A percentile compares a stretch with the other conserved stretches of the same genome.
Conservation (phyloP, 129 eudicot species). For the Escallonia rubra region DNA sequence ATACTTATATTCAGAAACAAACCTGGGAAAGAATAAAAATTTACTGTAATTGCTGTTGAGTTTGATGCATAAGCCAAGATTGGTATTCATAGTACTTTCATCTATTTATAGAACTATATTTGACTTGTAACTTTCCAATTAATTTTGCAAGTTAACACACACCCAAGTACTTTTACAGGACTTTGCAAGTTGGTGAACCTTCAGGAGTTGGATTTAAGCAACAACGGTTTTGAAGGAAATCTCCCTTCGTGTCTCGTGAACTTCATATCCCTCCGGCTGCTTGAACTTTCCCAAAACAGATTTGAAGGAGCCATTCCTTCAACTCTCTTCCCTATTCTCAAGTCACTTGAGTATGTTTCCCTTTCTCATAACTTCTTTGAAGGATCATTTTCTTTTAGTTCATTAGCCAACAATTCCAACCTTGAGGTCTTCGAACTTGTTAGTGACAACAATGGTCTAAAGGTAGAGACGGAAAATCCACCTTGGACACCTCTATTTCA, state of each 20-base stretch:
- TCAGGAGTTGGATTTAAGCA: neutral
- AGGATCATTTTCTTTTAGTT: constrained; percentile 5
- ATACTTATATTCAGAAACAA: too few species aligned
- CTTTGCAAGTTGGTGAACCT: constrained; percentile 8
- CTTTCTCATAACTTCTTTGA: constrained; percentile 11
- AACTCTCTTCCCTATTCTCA: neutral
- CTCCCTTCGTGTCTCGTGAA: constrained; percentile 14
- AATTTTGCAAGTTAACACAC: too few species aligned
- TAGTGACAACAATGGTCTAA: neutral
- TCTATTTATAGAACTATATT: too few species aligned
- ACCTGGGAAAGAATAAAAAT: too few species aligned
- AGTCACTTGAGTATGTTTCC: constrained; percentile 9
- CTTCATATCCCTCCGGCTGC: constrained; percentile 9
- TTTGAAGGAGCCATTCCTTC: constrained; percentile 1
- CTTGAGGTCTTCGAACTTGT: constrained; percentile 10
- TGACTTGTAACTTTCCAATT: too few species aligned
- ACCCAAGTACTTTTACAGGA: too few species aligned
- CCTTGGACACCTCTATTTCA: constrained; percentile 4
- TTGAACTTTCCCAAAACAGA: neutral
- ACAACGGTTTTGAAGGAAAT: neutral
- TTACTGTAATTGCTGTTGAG: too few species aligned
- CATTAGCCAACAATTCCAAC: neutral
- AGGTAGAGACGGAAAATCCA: neutral
- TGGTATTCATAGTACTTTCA: too few species aligned
- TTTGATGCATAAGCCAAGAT: too few species aligned